These are phyloP conservation scores for Brettanomyces custersianus DNA, from an alignment of 805 yeast species.

Conservation along the genomic window DNA sequence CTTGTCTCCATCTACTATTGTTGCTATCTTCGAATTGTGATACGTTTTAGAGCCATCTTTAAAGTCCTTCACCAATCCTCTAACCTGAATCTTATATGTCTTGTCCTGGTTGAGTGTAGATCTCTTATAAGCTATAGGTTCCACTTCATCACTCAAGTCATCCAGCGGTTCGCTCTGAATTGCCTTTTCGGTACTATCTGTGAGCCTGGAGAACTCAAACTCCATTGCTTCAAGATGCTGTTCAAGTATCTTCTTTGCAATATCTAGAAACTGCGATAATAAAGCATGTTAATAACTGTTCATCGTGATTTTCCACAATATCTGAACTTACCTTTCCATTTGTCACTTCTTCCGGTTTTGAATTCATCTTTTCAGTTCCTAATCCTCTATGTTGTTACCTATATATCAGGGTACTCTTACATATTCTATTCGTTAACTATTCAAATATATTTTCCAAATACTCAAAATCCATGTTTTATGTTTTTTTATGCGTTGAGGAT, in stretches of 20 bases:
- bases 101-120: background rate
- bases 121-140: conserved; percentile 8
- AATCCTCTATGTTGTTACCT: background rate
- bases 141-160: conserved; percentile 11
- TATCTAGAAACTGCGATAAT: too few species aligned
- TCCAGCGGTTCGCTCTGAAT: conserved; percentile 11
- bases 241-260: too few species aligned
- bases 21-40: conserved; percentile 69
- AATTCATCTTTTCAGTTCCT: background rate
- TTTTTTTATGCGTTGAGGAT: too few species aligned
- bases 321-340: too few species aligned
- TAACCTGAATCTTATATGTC: conserved; percentile 52
- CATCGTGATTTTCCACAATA: too few species aligned
- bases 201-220: too few species aligned
- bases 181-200: conserved; percentile 15
- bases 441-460: too few species aligned
- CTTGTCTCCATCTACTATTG: conserved; percentile 54
- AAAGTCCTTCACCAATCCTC: conserved; percentile 53
- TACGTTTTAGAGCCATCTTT: conserved; percentile 40
- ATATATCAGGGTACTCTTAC: conserved; percentile 7
- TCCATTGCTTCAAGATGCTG: too few species aligned
- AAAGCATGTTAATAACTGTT: too few species aligned
- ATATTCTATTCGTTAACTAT: too few species aligned
- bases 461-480: too few species aligned
- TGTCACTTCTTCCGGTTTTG: background rate